These are phyloP conservation scores for Actinidia chinensis DNA, from an alignment of 179 eudicot species.

Conservation along the genomic window DNA sequence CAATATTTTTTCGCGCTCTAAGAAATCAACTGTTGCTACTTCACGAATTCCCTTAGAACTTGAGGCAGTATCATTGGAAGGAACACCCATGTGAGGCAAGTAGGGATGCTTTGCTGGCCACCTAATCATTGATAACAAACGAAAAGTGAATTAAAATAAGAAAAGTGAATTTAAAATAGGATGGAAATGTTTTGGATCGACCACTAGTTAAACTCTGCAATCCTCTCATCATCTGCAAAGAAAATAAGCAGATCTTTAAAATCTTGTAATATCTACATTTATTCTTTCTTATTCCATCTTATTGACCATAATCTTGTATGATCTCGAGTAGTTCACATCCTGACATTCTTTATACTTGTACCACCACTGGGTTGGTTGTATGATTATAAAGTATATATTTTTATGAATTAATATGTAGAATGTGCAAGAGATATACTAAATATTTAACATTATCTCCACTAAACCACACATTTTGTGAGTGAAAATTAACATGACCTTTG, in stretches of 20 bases:
- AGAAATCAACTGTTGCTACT: neutral
- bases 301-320: neutral
- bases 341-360: neutral
- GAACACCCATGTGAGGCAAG: conserved; percentile 3
- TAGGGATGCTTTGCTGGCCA: neutral
- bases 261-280: neutral
- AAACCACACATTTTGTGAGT: too few species aligned
- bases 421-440: too few species aligned
- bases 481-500: too few species aligned
- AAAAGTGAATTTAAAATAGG: neutral
- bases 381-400: too few species aligned
- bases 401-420: too few species aligned
- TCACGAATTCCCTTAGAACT: neutral
- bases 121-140: neutral
- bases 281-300: neutral
- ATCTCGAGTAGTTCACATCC: neutral
- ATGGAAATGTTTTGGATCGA: neutral
- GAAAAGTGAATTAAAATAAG: neutral
- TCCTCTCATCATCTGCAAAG: neutral
- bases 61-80: too few species aligned
- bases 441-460: too few species aligned
- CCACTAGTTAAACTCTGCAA: neutral
- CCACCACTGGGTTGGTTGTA: too few species aligned
- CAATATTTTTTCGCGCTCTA: neutral
- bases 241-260: neutral